These are phyloP conservation scores for Punctularia strigosozonata DNA, from an alignment of 768 basidiomycete genomes.

Conservation along the genomic window DNA sequence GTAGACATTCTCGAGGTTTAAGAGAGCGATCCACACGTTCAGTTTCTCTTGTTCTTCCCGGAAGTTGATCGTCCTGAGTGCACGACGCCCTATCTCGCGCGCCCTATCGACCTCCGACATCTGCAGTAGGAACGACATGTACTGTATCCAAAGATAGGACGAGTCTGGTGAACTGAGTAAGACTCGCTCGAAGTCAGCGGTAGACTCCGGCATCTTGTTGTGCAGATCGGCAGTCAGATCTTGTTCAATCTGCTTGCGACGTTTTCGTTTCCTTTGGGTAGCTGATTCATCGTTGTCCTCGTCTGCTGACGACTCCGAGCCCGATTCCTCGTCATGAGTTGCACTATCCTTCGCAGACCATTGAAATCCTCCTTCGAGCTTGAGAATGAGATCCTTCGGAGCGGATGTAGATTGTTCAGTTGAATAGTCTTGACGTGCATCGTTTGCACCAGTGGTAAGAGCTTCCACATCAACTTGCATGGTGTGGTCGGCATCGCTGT, in stretches of 20 bases:
- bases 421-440: background rate
- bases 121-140: conserved; percentile 97
- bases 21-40: conserved; percentile 93
- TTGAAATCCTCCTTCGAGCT: conserved; percentile 53
- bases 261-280: conserved; percentile 54
- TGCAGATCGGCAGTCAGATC: conserved; percentile 87
- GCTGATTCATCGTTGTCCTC: conserved; percentile 31
- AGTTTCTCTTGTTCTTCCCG: conserved; percentile 93
- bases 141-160: conserved; percentile 97
- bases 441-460: background rate
- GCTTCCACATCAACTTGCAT: conserved; percentile 35
- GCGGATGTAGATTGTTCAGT: no score
- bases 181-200: conserved; percentile 87
- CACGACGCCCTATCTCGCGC: conserved; percentile 73
- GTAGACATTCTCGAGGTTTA: conserved; percentile 91
- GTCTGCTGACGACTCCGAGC: conserved; percentile 32
- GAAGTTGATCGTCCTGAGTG: conserved; percentile 81
- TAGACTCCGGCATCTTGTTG: conserved; percentile 76
- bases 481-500: conserved; percentile 15
- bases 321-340: conserved; percentile 23
- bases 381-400: conserved; percentile 21
- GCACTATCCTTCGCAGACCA: conserved; percentile 41
- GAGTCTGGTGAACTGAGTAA: conserved; percentile 93
- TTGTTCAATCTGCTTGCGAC: conserved; percentile 59
- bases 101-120: conserved; percentile 97